Conservation (phyloP, 1,284 basidiomycete genomes). For the Heimioporus retisporus region DNA sequence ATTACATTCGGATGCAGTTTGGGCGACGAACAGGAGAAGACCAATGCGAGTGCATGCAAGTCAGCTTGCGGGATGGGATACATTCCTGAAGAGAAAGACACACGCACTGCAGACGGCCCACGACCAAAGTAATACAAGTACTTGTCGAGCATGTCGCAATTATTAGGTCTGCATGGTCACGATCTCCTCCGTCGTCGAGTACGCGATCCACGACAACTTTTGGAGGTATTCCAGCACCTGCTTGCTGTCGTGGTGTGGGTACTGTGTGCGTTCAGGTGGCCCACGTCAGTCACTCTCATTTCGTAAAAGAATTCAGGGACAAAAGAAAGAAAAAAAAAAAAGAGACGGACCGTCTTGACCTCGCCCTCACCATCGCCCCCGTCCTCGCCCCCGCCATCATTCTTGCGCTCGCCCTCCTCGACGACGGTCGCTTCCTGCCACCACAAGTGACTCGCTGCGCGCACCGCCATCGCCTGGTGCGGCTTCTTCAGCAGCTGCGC, state of each 20-base stretch:
- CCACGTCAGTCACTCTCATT: too few relatives aligned
- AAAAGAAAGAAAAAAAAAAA: neutral
- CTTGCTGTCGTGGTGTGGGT: constrained; percentile 93
- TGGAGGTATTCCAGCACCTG: constrained; percentile 96
- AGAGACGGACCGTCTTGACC: constrained; percentile 67
- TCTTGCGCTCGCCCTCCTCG: constrained; percentile 53
- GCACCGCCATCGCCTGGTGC: constrained; percentile 95
- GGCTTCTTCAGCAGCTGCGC: constrained; percentile 96
- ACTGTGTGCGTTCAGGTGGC: too few relatives aligned
- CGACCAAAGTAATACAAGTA: constrained; percentile 96
- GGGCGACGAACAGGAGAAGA: too few relatives aligned
- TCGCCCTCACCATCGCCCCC: too few relatives aligned
- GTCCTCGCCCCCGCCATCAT: too few relatives aligned
- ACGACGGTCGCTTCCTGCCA: constrained; percentile 85
- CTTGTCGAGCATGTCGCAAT: constrained; percentile 92
- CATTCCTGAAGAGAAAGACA: too few relatives aligned
- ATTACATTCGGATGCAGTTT: too few relatives aligned
- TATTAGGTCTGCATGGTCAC: constrained; percentile 95
- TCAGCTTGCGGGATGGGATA: too few relatives aligned
- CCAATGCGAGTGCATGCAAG: too few relatives aligned
- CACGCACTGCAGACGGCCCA: constrained; percentile 86
- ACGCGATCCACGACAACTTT: constrained; percentile 93
- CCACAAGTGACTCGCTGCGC: constrained; percentile 95
- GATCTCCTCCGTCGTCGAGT: constrained; percentile 94
- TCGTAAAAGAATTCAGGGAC: neutral